A percentile compares a stretch with the other conserved stretches of the same genome.
Evolutionary conservation across 306 rosid genomes (phyloP).

Genomic region (Arachis hypogaea): DNA sequence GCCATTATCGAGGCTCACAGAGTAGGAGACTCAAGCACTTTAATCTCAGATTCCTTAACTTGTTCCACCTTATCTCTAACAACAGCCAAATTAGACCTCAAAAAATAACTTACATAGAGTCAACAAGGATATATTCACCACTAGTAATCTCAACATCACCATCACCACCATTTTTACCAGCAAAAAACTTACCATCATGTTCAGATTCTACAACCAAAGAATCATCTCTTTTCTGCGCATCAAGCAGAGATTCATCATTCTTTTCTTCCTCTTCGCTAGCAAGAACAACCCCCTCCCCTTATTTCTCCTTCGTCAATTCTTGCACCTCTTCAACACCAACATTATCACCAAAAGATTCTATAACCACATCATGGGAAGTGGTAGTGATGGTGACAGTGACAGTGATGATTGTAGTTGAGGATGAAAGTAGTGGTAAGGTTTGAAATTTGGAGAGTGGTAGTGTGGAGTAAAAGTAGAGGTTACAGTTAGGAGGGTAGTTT

Average conservation of each 20-base stretch:
- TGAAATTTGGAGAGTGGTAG: too few relatives aligned
- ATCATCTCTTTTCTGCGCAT: conserved; percentile 11
- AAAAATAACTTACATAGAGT: conserved; percentile 37
- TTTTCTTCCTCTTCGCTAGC: background rate
- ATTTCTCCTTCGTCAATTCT: conserved; percentile 18
- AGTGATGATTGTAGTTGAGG: too few relatives aligned
- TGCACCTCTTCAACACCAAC: conserved; percentile 33
- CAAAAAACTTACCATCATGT: conserved; percentile 30
- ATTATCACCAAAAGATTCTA: conserved; percentile 36
- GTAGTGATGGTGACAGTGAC: too few relatives aligned
- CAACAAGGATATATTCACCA: conserved; percentile 49
- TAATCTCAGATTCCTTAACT: conserved; percentile 47
- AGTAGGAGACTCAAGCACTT: conserved; percentile 41
- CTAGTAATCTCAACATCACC: conserved; percentile 30
- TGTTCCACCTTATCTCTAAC: conserved; percentile 49
- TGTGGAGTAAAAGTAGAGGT: too few relatives aligned
- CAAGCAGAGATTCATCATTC: too few relatives aligned
- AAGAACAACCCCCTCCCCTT: conserved; percentile 21
- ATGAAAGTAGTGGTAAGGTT: too few relatives aligned
- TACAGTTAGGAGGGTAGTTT: too few relatives aligned
- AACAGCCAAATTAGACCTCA: conserved; percentile 48
- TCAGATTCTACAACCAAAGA: conserved; percentile 35
- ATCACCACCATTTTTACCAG: conserved; percentile 22
- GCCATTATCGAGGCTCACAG: conserved; percentile 54
- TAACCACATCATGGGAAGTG: conserved; percentile 35